Evolutionary conservation across 345 rosid species (phyloP).

Genomic region (Salix caprea): DNA sequence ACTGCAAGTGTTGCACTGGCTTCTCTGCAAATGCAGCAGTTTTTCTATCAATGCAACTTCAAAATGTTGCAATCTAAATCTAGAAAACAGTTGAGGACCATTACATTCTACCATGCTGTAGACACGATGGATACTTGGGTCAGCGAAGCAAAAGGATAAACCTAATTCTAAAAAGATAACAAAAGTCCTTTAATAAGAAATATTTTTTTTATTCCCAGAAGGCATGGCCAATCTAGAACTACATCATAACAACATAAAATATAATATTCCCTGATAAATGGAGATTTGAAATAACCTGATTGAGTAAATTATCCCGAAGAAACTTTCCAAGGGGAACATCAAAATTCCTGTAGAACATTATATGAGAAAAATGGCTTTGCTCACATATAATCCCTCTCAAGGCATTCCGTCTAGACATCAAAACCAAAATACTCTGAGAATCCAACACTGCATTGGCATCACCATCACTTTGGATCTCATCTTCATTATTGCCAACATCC

Average conservation of each 20-base stretch:
- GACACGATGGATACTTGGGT: neutral
- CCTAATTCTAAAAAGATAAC: neutral
- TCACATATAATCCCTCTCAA: conserved; percentile 68
- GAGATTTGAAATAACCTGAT: conserved; percentile 53
- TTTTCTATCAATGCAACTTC: conserved; percentile 22
- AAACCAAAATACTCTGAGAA: conserved; percentile 81
- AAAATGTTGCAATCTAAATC: conserved; percentile 1
- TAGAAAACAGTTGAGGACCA: neutral
- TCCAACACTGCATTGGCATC: conserved; percentile 41
- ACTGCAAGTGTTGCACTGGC: conserved; percentile 52
- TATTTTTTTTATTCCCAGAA: neutral
- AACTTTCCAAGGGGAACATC: conserved; percentile 87
- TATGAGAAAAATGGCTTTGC: conserved; percentile 93
- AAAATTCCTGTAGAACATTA: conserved; percentile 77
- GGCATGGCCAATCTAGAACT: neutral
- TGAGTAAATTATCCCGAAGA: conserved; percentile 69
- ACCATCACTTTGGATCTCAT: conserved; percentile 34
- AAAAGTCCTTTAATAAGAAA: neutral
- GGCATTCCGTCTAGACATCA: conserved; percentile 72
- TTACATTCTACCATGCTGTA: neutral
- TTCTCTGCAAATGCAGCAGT: conserved; percentile 51
- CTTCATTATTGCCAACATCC: conserved; percentile 32
- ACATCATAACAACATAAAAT: neutral
- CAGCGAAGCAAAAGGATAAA: conserved; percentile 1
- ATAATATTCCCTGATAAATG: conserved; percentile 3